Base-by-base conservation (phyloP, 352 stramenopile genomes). In the Blastocystis sp. region DNA sequence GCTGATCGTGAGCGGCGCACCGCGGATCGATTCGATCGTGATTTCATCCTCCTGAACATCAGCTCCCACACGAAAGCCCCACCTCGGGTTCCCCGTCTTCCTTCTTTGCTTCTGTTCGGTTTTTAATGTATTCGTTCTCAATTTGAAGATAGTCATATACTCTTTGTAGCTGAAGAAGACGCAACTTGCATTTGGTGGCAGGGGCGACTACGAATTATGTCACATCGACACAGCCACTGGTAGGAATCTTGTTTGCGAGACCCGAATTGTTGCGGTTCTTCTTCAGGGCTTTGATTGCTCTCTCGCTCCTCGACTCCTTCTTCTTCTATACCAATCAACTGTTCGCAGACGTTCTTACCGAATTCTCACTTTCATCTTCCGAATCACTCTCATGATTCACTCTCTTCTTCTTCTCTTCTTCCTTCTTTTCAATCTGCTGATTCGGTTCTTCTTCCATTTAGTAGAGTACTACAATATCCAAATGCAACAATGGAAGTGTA, bases 121-220 rank as follows among this genome's bases (percentile, higher is more conserved):
- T 99, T 90, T 97, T 95, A 92, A 99, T 99, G 88, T 99, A 99
- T 92, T 99, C 98, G 91, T 99, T 95, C 92, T 99, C 98, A 94
- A 99, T 98, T 37, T 99, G 93, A 90, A 99, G 91, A 91, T 98
- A 99, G 92, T 99, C 98, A 92, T 99, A 99, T 90, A 99, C 98
- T 66, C 97, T 95, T 91, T 99, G 97, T 91, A 99, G 93, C 93
- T 99, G 99, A 85, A 99, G 94, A 92, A 99, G 91, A 12, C 98
- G 95, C 51, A 99, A 93, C 92, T 99, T 99, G 93, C 98, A 99
- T 91, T 99, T 99, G 9, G 96, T 95, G 37, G 95, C 98, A 31
- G 98, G 98, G 71, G 96, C 97, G 70, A 98, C 96, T 90, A 92
- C 91, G 41, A 45, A 26, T 59, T 31, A 59, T 21, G 24, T 39